Evolutionary conservation across 1,284 basidiomycete species (phyloP), one percentile per base, ranked within the genome.

Genomic region (Peniophora sp.): DNA sequence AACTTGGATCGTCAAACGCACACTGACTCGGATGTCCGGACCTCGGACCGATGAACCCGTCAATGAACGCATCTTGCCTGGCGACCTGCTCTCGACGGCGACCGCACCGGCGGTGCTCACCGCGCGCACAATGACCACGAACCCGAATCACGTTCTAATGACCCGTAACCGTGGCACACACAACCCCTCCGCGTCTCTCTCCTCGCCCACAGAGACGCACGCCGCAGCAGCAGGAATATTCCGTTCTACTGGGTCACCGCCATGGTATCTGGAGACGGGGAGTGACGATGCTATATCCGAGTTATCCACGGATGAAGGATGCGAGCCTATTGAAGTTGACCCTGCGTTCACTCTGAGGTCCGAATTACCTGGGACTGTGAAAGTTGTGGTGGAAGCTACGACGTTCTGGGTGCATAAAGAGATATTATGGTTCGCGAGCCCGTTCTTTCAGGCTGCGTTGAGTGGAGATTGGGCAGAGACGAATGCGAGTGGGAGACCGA

Each of bases 371-470:
- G 88, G 88, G 5, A 87, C 82, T 0, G 87, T 91, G 52, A 91
- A 90, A 65, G 89, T 91, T 49, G 73, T 89, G n/a, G 89, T 91
- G 19, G 85, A 89, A 67, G 79, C 74, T 52, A 89, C 86, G 41
- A 89, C 85, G 2, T 91, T 91, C 67, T 91, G 89, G 88, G 83
- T 85, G 0, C 89, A 92, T 66, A 89, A 88, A 61, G 89, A 92
- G 61, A 79, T 92, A 39, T 71, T 92, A 3, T 85, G 85, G 63
- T 92, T 90, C 61, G 85, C 88, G 1, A 89, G 86, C 3, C 86
- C 89, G 0, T 92, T 92, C 72, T 92, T 92, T 62, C 84, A 90
- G 64, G 87, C 87, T 12, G 85, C 88, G 19, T 70, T 92, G 46
- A 86, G 83, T 55, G 89, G 89, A 3, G 76, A 85, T 58, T 90